A percentile compares a stretch with the other conserved stretches of the same genome.
Evolutionary conservation across 2,329 filamentous ascomycete genomes (phyloP).

Genomic region (Claviceps spartinae): DNA sequence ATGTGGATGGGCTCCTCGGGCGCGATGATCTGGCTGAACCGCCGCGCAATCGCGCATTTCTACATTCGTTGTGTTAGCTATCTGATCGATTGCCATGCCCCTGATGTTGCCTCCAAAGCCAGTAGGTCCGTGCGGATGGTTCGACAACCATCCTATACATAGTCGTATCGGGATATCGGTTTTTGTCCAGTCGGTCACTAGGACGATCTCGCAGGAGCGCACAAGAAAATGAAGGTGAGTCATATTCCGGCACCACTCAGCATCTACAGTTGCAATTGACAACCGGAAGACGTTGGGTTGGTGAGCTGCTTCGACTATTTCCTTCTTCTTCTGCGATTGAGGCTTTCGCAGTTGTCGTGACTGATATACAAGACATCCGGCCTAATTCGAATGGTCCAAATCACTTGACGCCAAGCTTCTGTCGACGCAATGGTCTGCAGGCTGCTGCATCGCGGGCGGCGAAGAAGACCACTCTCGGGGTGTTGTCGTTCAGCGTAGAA

Average conservation of each 20-base stretch:
- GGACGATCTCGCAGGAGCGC: background rate
- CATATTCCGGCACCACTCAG: background rate
- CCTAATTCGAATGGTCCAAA: background rate
- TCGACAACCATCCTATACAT: background rate
- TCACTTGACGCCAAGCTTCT: background rate
- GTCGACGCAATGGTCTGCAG: background rate
- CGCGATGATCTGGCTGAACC: constrained; percentile 36
- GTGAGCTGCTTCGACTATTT: background rate
- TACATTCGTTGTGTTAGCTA: constrained; percentile 20
- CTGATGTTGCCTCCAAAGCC: background rate
- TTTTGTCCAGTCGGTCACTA: background rate
- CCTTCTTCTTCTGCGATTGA: background rate
- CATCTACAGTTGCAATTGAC: background rate
- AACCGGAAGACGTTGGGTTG: background rate
- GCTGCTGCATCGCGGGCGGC: too few species aligned
- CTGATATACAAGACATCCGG: too few species aligned
- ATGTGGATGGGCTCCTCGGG: constrained; percentile 38
- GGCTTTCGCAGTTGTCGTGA: background rate
- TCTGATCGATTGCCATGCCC: background rate
- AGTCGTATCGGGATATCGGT: background rate
- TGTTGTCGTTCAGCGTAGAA: background rate
- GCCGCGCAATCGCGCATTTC: constrained; percentile 46
- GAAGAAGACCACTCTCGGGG: background rate
- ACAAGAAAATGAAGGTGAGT: background rate
- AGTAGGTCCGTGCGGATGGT: background rate